Evolutionary conservation across 2,329 filamentous ascomycete genomes (phyloP).

Genomic region (Cladobotryum protrusum): DNA sequence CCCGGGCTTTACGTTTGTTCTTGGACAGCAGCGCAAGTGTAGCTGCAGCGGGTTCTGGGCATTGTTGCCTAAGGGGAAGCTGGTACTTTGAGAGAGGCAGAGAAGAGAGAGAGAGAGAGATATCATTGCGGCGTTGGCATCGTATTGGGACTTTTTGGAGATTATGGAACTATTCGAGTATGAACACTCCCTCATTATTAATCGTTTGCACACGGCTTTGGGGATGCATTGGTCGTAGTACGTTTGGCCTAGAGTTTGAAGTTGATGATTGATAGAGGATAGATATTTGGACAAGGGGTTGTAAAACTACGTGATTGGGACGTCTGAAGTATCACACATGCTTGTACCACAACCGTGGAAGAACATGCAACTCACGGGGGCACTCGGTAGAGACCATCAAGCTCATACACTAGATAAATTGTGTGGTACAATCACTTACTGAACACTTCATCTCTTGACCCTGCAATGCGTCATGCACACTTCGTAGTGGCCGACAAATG

Average conservation of each 20-base stretch:
- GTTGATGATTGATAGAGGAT: no score
- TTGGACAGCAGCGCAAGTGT: conserved; percentile 50
- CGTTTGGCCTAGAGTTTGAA: no score
- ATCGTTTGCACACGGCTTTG: not conserved
- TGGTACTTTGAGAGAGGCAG: conserved; percentile 13
- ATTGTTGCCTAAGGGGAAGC: conserved; percentile 31
- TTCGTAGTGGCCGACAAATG: no score
- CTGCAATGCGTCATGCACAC: no score
- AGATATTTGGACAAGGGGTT: no score
- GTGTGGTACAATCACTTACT: no score
- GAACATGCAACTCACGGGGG: not conserved
- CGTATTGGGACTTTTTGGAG: not conserved
- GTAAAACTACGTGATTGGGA: no score
- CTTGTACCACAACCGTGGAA: no score
- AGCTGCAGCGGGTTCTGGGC: conserved; percentile 50
- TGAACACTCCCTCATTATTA: not conserved
- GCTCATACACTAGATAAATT: not conserved
- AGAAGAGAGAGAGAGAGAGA: not conserved
- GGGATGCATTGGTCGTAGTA: no score
- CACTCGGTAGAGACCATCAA: not conserved
- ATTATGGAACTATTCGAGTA: no score
- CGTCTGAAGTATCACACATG: no score
- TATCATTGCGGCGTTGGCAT: not conserved
- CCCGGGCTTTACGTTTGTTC: conserved; percentile 47
- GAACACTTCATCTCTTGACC: no score